These are phyloP conservation scores for Epichloe amarillans DNA, from an alignment of 2,329 filamentous ascomycete species.

Conservation along the genomic window DNA sequence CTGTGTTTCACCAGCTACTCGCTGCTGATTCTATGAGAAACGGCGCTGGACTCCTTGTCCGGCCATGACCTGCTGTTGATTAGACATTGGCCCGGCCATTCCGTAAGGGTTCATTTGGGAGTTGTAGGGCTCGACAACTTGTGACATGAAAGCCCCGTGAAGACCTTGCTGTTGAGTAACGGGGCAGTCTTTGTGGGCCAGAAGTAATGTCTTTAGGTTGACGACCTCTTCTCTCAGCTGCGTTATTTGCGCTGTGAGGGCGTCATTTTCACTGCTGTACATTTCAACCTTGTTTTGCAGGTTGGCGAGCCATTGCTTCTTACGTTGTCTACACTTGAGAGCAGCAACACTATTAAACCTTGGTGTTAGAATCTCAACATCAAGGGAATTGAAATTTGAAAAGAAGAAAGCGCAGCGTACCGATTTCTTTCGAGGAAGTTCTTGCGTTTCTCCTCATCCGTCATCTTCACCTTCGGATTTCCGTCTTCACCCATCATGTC, in stretches of 20 bases:
- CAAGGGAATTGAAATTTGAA: background rate
- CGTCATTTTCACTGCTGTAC: slow-evolving; percentile 84
- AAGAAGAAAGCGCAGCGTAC: slow-evolving; percentile 36
- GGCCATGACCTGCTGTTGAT: slow-evolving; percentile 39
- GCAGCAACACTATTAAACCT: slow-evolving; percentile 62
- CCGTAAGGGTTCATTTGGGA: slow-evolving; percentile 46
- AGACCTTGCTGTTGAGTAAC: slow-evolving; percentile 73
- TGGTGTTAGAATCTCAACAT: slow-evolving; percentile 2
- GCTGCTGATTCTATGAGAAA: slow-evolving; percentile 35
- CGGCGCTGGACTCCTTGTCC: slow-evolving; percentile 42
- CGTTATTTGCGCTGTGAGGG: slow-evolving; percentile 68
- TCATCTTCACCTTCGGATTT: slow-evolving; percentile 67
- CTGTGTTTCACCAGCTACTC: background rate
- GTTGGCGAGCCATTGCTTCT: slow-evolving; percentile 97
- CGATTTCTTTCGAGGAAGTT: slow-evolving; percentile 95
- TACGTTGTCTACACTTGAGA: slow-evolving; percentile 90
- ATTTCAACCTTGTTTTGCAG: slow-evolving; percentile 90
- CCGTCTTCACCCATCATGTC: slow-evolving; percentile 39
- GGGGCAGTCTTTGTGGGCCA: slow-evolving; percentile 93
- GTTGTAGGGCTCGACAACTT: slow-evolving; percentile 40
- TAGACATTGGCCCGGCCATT: slow-evolving; percentile 38
- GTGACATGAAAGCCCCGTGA: slow-evolving; percentile 41
- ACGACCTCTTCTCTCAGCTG: slow-evolving; percentile 85
- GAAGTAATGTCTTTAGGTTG: slow-evolving; percentile 79
- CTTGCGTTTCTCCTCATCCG: slow-evolving; percentile 94